These are phyloP conservation scores for Chlamydomonas schloesseri DNA, from an alignment of 139 green algal genomes.

Conservation along the genomic window DNA sequence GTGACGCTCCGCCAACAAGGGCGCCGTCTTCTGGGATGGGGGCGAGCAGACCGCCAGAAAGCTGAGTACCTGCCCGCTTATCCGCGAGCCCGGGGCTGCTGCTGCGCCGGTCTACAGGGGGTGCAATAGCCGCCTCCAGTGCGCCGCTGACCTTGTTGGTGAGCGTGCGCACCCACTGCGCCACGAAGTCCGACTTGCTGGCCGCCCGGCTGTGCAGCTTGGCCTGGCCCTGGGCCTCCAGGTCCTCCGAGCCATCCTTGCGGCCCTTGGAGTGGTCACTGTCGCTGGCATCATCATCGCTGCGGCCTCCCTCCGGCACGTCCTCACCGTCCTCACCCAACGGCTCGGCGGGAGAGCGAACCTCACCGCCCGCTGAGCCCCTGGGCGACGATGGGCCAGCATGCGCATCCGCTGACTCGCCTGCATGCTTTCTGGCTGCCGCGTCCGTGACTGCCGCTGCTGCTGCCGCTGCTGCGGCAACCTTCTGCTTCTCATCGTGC, in stretches of 20 bases:
- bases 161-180: constrained; percentile 33
- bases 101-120: no score
- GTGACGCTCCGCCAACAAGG: no score
- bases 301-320: neutral
- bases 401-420: neutral
- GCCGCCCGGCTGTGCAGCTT: constrained; percentile 11
- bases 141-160: neutral
- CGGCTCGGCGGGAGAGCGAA: neutral
- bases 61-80: no score
- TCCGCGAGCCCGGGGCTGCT: no score
- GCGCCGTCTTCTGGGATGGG: neutral
- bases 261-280: neutral
- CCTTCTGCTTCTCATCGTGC: no score
- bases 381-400: neutral
- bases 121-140: neutral
- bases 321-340: neutral
- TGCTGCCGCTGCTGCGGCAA: no score
- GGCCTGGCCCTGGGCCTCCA: neutral
- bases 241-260: neutral
- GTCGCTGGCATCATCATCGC: neutral
- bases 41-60: neutral
- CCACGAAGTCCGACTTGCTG: constrained; percentile 30
- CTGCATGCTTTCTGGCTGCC: neutral
- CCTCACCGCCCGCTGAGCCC: neutral
- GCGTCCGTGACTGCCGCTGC: no score